phyloP scores from a whole-genome alignment of 352 stramenopile species.

The Phytopythium boreale region DNA sequence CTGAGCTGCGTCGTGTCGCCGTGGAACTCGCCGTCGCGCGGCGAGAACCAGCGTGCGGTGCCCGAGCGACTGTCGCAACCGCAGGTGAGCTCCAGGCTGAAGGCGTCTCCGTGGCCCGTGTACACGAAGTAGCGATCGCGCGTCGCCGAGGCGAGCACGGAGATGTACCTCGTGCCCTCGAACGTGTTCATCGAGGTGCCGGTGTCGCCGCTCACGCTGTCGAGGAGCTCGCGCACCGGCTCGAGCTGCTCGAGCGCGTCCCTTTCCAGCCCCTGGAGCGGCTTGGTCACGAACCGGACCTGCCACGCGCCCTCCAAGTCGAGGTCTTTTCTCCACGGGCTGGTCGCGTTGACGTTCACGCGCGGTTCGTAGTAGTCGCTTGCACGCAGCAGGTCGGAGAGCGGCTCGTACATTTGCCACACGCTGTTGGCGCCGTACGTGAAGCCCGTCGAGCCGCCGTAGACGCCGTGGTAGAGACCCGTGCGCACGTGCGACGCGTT shows the following conservation, averaged over 20 bases:
- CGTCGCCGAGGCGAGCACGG: constrained; percentile 5
- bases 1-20: constrained; percentile 7
- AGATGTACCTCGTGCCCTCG: constrained; percentile 18
- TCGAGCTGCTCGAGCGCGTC: constrained; percentile 12
- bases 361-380: constrained; percentile 17
- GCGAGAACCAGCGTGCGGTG: constrained; percentile 17
- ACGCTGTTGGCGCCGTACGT: constrained; percentile 23
- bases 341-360: constrained; percentile 9
- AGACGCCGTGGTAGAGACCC: constrained; percentile 18
- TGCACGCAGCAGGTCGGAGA: constrained; percentile 11
- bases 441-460: constrained; percentile 15
- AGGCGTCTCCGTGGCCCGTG: constrained; percentile 17
- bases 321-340: constrained; percentile 16
- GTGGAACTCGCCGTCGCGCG: constrained; percentile 15
- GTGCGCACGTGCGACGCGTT: constrained; percentile 16
- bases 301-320: constrained; percentile 18
- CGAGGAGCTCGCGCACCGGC: constrained; percentile 13
- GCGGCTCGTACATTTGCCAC: constrained; percentile 22
- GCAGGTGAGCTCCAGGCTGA: constrained; percentile 14
- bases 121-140: constrained; percentile 18
- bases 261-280: constrained; percentile 13
- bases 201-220: constrained; percentile 8
- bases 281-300: constrained; percentile 20
- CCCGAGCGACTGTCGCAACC: constrained; percentile 10
- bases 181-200: constrained; percentile 11